Evolutionary conservation across 164 flowering plant species (phyloP), one percentile per base, ranked within the genome.

Genomic region (Magnolia sinica): DNA sequence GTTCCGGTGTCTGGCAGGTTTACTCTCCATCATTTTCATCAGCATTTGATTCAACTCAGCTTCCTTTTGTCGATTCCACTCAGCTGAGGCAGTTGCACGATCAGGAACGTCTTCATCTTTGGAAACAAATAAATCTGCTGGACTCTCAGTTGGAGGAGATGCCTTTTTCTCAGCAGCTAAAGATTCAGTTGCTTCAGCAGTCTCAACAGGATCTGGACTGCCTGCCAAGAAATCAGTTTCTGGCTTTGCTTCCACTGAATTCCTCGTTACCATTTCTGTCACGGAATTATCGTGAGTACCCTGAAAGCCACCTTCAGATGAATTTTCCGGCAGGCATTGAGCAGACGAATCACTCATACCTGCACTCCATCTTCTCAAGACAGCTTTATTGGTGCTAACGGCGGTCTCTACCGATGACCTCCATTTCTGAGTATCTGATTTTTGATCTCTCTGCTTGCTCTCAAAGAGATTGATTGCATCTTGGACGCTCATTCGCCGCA

Each of bases 391-490:
- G 64, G 88, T 61, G 20, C 78, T 64, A 59, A 79, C 49, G 63
- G 87, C 73, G 51, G 76, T 72, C 74, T 83, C 89, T 10, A 80
- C 20, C 69, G 84, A 76, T 29, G 87, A 76, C 76, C 59, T 90
- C 79, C 76, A 79, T 77, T 81, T 88, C 71, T 88, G 90, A 74
- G 61, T 37, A 77, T 88, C 91, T 1, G 79, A 75, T 59, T 49
- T 79, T 74, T 86, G 90, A 77, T 91, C 94, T 81, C 71, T 87
- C 83, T 95, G 95, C 82, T 91, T 95, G 76, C 85, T 91, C 83
- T 95, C 97, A 79, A 95, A 95, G 77, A 92, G 91, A 84, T 75
- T 91, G 72, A 92, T 92, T 61, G 93, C 94, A 86, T 90, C 97
- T 84, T 91, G 93, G 76, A 95, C 98, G 79, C 89, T 88, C 86